Percentiles rank a stretch among this genome's conserved stretches.
phyloP scores from a whole-genome alignment of 2,329 filamentous ascomycete species.

The Fusarium bactridioides region DNA sequence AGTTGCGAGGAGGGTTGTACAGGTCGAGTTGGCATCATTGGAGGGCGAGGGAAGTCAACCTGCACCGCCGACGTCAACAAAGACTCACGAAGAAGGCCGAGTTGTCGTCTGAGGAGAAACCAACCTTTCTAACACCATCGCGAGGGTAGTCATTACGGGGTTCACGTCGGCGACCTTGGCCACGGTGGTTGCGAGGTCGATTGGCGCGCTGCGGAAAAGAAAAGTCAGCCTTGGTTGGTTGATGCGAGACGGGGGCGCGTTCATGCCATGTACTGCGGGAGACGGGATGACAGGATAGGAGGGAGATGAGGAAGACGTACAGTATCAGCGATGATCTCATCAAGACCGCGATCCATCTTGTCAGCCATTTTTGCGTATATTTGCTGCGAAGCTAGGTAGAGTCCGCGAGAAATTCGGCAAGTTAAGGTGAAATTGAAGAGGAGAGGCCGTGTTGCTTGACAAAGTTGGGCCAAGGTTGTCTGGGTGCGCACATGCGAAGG shows the following conservation, averaged over 20 bases:
- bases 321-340: slow-evolving; percentile 64
- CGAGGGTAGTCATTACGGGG: slow-evolving; percentile 66
- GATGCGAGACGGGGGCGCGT: slow-evolving; percentile 18
- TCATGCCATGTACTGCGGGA: slow-evolving; percentile 6
- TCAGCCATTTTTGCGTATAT: slow-evolving; percentile 46
- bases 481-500: not conserved
- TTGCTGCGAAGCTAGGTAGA: not conserved
- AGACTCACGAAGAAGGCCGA: slow-evolving; percentile 3
- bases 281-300: not conserved
- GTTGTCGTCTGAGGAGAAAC: not conserved
- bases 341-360: slow-evolving; percentile 63
- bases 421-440: not conserved
- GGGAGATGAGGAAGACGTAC: slow-evolving; percentile 41
- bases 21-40: slow-evolving; percentile 41
- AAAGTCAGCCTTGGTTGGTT: slow-evolving; percentile 33
- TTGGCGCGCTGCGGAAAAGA: slow-evolving; percentile 35
- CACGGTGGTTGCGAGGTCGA: slow-evolving; percentile 49
- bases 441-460: not conserved
- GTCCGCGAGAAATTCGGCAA: not conserved
- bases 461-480: not conserved
- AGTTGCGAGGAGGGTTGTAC: slow-evolving; percentile 43
- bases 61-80: slow-evolving; percentile 35
- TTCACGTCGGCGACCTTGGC: slow-evolving; percentile 47
- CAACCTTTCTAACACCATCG: slow-evolving; percentile 91
- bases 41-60: slow-evolving; percentile 48